A percentile compares a stretch with the other conserved stretches of the same genome.
These are phyloP conservation scores for Cystobasidium slooffiae DNA, from an alignment of 1,284 basidiomycete genomes.

Conservation along the genomic window DNA sequence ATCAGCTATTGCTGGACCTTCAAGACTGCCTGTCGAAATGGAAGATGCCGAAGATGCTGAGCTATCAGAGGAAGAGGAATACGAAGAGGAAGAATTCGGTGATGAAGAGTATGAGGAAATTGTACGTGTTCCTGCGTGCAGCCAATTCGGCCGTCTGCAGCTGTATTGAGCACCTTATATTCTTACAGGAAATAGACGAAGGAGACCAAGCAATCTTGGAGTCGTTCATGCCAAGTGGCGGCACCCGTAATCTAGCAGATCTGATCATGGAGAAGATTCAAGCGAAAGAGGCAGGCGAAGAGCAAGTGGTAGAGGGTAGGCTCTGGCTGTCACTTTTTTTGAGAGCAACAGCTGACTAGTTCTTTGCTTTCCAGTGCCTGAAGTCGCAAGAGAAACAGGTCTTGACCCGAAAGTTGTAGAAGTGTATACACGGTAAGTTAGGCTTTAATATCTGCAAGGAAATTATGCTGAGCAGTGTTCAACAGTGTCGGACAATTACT, in stretches of 20 bases:
- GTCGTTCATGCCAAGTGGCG: slow-evolving; percentile 66
- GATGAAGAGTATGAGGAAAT: slow-evolving; percentile 63
- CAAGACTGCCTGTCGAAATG: slow-evolving; percentile 38
- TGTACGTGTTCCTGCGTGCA: slow-evolving; percentile 53
- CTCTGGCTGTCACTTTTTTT: not conserved
- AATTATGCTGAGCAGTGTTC: not conserved
- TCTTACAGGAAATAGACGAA: slow-evolving; percentile 79
- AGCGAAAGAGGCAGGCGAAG: slow-evolving; percentile 60
- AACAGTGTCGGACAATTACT: slow-evolving; percentile 81
- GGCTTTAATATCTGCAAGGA: not conserved
- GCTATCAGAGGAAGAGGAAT: slow-evolving; percentile 55
- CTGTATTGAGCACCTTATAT: not conserved
- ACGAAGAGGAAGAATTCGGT: slow-evolving; percentile 56
- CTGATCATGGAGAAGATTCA: slow-evolving; percentile 90
- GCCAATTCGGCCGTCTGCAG: too few species aligned
- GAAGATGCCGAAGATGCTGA: slow-evolving; percentile 59
- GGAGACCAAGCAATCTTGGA: slow-evolving; percentile 83
- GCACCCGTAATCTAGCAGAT: slow-evolving; percentile 86
- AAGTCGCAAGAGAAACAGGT: slow-evolving; percentile 62
- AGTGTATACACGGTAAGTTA: slow-evolving; percentile 83
- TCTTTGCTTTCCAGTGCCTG: slow-evolving; percentile 14
- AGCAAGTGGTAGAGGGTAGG: slow-evolving; percentile 7
- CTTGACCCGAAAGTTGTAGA: slow-evolving; percentile 96
- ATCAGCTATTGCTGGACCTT: slow-evolving; percentile 21
- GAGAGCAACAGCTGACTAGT: not conserved